phyloP scores from a whole-genome alignment of 495 filamentous ascomycete genomes.

The Tirmania nivea region DNA sequence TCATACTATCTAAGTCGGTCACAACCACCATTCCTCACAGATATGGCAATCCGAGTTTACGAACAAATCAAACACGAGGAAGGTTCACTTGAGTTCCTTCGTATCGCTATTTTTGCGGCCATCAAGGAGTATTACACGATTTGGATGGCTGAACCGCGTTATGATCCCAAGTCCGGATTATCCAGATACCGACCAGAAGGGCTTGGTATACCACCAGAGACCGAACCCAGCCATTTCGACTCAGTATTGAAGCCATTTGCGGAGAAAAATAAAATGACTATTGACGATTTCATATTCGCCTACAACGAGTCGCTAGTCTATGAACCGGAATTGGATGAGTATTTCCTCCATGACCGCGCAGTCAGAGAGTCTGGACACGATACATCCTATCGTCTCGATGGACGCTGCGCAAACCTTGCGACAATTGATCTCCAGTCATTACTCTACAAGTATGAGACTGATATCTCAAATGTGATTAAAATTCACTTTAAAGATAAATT shows the following conservation, averaged over 20 bases:
- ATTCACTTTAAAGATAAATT: conserved; percentile 60
- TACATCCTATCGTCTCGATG: conserved; percentile 78
- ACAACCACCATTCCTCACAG: conserved; percentile 90
- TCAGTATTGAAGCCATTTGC: conserved; percentile 75
- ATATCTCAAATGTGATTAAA: conserved; percentile 68
- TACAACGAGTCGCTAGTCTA: conserved; percentile 60
- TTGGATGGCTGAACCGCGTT: conserved; percentile 62
- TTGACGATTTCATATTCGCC: conserved; percentile 59
- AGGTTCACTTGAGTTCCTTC: conserved; percentile 54
- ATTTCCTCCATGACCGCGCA: conserved; percentile 85
- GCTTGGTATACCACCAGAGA: conserved; percentile 83
- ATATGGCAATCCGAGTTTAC: conserved; percentile 83
- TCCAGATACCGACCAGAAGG: conserved; percentile 79
- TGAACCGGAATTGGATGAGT: conserved; percentile 80
- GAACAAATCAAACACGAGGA: conserved; percentile 68
- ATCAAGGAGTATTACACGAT: conserved; percentile 93
- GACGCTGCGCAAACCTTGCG: conserved; percentile 65
- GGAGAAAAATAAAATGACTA: conserved; percentile 57
- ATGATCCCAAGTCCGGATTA: conserved; percentile 61
- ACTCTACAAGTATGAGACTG: conserved; percentile 86
- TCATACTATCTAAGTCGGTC: conserved; percentile 86
- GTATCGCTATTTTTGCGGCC: conserved; percentile 57
- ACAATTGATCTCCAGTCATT: conserved; percentile 88
- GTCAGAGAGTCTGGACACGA: conserved; percentile 96
- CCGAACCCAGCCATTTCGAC: conserved; percentile 67